These are phyloP conservation scores for Panellus pusillus DNA, from an alignment of 768 basidiomycete species.

Conservation along the genomic window DNA sequence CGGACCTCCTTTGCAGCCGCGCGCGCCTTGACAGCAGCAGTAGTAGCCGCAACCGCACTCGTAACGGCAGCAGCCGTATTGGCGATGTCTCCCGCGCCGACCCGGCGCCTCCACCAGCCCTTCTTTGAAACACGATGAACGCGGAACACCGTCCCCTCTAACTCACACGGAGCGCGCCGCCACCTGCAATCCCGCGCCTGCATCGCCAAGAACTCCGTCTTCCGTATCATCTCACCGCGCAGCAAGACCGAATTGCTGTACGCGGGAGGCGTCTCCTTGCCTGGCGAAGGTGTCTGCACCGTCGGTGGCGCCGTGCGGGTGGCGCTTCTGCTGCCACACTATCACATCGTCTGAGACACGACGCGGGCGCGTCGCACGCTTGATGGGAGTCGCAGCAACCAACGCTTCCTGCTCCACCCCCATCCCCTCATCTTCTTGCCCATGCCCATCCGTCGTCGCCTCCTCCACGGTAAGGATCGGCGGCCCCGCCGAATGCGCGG, in stretches of 20 bases:
- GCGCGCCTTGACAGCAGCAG: constrained; percentile 22
- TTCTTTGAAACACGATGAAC: constrained; percentile 58
- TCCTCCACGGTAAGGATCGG: no score
- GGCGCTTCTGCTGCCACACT: no score
- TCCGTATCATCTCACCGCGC: constrained; percentile 78
- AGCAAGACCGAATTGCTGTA: constrained; percentile 86
- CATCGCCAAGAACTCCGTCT: constrained; percentile 85
- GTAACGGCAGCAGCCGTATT: constrained; percentile 24
- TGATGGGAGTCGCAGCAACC: no score
- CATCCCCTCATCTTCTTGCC: no score
- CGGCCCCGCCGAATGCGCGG: no score
- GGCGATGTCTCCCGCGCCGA: constrained; percentile 68
- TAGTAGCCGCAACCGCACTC: constrained; percentile 26
- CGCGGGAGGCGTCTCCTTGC: constrained; percentile 70
- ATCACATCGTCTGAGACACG: no score
- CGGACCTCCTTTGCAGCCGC: constrained; percentile 20
- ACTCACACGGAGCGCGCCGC: constrained; percentile 82
- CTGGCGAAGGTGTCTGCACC: no score
- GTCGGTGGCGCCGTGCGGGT: no score
- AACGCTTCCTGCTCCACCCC: no score
- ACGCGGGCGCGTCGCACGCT: no score
- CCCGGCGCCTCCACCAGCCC: constrained; percentile 77
- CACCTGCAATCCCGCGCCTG: constrained; percentile 92
- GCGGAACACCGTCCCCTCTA: constrained; percentile 89
- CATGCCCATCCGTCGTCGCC: no score